Percentiles rank a stretch among this genome's conserved stretches.
phyloP scores from a whole-genome alignment of 2,329 filamentous ascomycete species.

The Trematosphaeria pertusa region DNA sequence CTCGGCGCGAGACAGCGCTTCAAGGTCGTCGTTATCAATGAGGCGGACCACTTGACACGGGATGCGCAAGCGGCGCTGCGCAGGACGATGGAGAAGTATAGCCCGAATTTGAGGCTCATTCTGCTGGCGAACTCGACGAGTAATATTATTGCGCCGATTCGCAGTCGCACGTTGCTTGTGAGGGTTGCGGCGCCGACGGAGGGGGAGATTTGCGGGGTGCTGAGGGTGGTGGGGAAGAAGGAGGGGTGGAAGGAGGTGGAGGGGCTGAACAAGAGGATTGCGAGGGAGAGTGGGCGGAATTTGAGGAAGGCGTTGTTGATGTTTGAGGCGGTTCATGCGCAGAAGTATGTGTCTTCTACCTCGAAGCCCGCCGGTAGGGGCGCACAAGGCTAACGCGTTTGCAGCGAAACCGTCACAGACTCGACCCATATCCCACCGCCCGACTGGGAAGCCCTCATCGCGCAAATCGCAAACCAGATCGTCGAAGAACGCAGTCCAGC shows the following conservation, averaged over 20 bases:
- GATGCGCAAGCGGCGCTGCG: conserved; percentile 95
- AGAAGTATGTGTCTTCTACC: conserved; percentile 78
- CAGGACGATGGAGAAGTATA: conserved; percentile 99
- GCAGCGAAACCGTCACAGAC: conserved; percentile 87
- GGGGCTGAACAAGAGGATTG: conserved; percentile 82
- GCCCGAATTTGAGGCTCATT: conserved; percentile 89
- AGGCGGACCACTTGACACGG: conserved; percentile 90
- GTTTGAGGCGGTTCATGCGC: conserved; percentile 96
- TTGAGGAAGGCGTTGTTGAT: conserved; percentile 88
- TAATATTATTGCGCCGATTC: conserved; percentile 98
- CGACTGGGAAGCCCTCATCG: conserved; percentile 94
- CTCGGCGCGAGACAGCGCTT: conserved; percentile 87
- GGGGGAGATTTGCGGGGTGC: conserved; percentile 79
- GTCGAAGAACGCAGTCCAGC: conserved; percentile 91
- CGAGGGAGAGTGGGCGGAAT: conserved; percentile 89
- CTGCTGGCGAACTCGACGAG: conserved; percentile 94
- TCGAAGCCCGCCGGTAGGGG: no score
- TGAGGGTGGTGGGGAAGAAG: conserved; percentile 73
- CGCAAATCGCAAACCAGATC: conserved; percentile 90
- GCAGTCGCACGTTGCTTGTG: conserved; percentile 88
- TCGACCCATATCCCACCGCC: conserved; percentile 89
- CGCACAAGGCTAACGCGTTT: conserved; percentile 18
- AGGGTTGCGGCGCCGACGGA: conserved; percentile 89
- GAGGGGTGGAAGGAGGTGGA: conserved; percentile 83
- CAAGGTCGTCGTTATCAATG: conserved; percentile 99